A percentile compares a stretch with the other conserved stretches of the same genome.
Evolutionary conservation across 1,284 basidiomycete genomes (phyloP).

Genomic region (Rhodotorula sp.): DNA sequence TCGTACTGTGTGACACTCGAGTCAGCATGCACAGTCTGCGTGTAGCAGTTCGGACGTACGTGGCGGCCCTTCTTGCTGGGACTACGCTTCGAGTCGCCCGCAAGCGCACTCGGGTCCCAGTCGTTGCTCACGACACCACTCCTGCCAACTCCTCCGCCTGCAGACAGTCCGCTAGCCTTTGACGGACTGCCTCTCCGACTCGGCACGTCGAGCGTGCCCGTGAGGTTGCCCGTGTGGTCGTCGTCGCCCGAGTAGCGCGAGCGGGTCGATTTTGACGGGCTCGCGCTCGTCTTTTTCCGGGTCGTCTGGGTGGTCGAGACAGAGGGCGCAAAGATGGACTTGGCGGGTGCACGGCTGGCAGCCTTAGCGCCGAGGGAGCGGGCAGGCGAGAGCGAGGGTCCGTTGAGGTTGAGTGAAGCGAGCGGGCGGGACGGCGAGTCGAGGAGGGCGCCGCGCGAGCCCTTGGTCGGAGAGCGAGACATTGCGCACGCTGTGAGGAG

Average conservation of each 20-base stretch:
- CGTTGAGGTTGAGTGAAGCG: constrained; percentile 30
- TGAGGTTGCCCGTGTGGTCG: constrained; percentile 28
- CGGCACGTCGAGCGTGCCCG: constrained; percentile 13
- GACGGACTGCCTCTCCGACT: constrained; percentile 27
- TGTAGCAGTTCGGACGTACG: constrained; percentile 6
- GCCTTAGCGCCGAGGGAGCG: constrained; percentile 2
- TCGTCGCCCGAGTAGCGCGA: constrained; percentile 7
- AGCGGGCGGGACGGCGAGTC: constrained; percentile 31
- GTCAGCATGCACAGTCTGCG: background rate
- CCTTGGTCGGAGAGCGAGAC: constrained; percentile 21
- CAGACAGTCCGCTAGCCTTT: constrained; percentile 20
- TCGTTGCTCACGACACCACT: constrained; percentile 34
- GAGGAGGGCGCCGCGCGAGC: background rate
- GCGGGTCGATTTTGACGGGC: constrained; percentile 15
- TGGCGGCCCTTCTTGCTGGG: constrained; percentile 36
- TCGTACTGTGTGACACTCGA: constrained; percentile 16
- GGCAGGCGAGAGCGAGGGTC: constrained; percentile 24
- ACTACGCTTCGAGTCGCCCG: constrained; percentile 29
- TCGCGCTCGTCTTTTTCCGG: constrained; percentile 25
- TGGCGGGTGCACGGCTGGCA: background rate
- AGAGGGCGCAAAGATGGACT: constrained; percentile 6
- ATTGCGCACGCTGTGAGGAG: background rate
- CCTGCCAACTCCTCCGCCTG: constrained; percentile 33
- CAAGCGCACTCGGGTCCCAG: constrained; percentile 22
- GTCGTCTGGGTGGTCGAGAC: constrained; percentile 28